phyloP scores from a whole-genome alignment of 768 basidiomycete species.

The Hypsizygus marmoreus region DNA sequence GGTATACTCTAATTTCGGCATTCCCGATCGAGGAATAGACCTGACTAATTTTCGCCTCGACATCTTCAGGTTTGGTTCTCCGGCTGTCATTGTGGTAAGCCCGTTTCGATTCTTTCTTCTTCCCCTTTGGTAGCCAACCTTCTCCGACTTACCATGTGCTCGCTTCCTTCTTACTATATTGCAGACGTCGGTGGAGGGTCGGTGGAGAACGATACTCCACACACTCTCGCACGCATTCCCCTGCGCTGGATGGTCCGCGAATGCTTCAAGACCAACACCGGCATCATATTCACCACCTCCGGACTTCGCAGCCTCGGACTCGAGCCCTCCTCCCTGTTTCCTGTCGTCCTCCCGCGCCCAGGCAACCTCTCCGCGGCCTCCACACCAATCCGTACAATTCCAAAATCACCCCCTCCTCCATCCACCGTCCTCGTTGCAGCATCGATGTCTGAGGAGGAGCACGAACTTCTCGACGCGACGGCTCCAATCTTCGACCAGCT shows the following conservation, averaged over 20 bases:
- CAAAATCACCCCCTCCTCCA: not conserved
- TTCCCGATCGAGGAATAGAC: too few relatives aligned
- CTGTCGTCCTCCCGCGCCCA: conserved; percentile 31
- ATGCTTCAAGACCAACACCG: conserved; percentile 54
- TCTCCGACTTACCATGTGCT: not conserved
- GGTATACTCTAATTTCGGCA: conserved; percentile 13
- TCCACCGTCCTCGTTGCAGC: conserved; percentile 21
- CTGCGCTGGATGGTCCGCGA: conserved; percentile 75
- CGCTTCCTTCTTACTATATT: not conserved
- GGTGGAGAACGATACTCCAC: conserved; percentile 39
- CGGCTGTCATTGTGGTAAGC: conserved; percentile 38
- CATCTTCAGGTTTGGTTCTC: conserved; percentile 46
- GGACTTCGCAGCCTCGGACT: conserved; percentile 44
- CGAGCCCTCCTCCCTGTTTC: conserved; percentile 40
- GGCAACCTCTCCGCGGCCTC: conserved; percentile 22
- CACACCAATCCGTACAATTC: conserved; percentile 23
- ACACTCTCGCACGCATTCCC: conserved; percentile 51
- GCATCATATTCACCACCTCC: conserved; percentile 57
- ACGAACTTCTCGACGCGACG: conserved; percentile 53
- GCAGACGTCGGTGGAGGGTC: conserved; percentile 58
- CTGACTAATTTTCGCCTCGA: not conserved
- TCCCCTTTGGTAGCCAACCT: not conserved
- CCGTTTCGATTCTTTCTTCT: not conserved
- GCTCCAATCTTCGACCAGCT: conserved; percentile 56
- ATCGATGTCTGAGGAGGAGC: conserved; percentile 44